Percentiles rank a stretch among this genome's conserved stretches.
Conservation (phyloP, 192 early-diverging fungal species). For the Rhizophagus sp. region DNA sequence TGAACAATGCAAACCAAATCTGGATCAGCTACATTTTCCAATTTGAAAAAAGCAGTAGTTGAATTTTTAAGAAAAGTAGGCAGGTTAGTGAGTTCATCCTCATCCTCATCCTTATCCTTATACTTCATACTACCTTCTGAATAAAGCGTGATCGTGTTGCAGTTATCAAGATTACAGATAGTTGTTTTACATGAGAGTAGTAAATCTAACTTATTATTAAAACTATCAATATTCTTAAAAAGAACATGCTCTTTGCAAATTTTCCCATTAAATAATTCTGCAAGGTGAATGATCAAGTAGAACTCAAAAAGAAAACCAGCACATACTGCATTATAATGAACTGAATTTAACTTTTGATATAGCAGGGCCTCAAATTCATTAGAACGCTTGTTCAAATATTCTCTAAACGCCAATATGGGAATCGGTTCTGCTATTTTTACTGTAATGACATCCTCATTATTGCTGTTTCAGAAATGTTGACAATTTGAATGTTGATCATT, state of each 20-base stretch:
- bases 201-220: neutral
- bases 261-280: neutral
- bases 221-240: neutral
- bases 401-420: too few species aligned
- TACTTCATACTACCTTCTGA: neutral
- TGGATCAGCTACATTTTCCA: neutral
- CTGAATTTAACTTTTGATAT: neutral
- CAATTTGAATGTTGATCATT: too few species aligned
- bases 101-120: too few species aligned
- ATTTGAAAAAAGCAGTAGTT: neutral
- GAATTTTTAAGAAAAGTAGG: neutral
- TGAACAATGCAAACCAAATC: neutral
- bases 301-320: neutral
- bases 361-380: neutral
- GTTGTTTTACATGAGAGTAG: neutral
- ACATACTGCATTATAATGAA: neutral
- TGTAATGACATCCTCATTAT: too few species aligned
- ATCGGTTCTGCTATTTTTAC: too few species aligned
- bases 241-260: neutral
- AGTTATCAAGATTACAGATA: neutral
- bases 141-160: neutral
- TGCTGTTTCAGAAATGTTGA: too few species aligned
- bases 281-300: neutral
- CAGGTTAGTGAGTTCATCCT: too few species aligned
- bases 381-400: too few species aligned